phyloP scores from a whole-genome alignment of 192 early-diverging fungal genomes.

The Coemansia pectinata region DNA sequence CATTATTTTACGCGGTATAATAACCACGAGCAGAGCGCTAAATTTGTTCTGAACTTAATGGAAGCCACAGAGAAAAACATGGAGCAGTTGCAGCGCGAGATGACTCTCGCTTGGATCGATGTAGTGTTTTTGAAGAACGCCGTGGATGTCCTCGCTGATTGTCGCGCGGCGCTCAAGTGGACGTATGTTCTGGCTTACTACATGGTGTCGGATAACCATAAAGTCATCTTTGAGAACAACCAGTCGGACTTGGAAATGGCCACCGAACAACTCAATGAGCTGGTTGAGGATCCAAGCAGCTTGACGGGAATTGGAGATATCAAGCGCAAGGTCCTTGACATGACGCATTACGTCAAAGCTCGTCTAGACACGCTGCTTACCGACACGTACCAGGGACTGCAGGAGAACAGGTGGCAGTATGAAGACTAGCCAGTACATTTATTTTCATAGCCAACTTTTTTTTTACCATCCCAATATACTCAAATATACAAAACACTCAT shows the following conservation, averaged over 20 bases:
- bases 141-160: conserved; percentile 83
- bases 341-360: conserved; percentile 84
- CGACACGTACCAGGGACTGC: conserved; percentile 85
- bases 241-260: conserved; percentile 98
- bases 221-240: conserved; percentile 95
- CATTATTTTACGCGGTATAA: conserved; percentile 98
- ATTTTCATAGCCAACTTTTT: neutral
- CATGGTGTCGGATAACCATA: conserved; percentile 80
- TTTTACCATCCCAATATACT: neutral
- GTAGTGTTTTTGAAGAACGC: conserved; percentile 94
- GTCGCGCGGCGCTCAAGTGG: conserved; percentile 95
- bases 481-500: neutral
- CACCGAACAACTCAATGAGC: conserved; percentile 90
- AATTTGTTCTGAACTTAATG: conserved; percentile 78
- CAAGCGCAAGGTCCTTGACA: conserved; percentile 87
- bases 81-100: conserved; percentile 91
- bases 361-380: conserved; percentile 85
- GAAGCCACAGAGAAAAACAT: conserved; percentile 61
- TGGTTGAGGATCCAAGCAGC: conserved; percentile 84
- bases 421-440: conserved; percentile 11
- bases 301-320: conserved; percentile 69
- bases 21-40: conserved; percentile 96
- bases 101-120: conserved; percentile 95
- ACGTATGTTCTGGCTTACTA: conserved; percentile 98
- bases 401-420: conserved; percentile 81